These are phyloP conservation scores for Ogataea sp. DNA, from an alignment of 805 yeast genomes.

Conservation along the genomic window DNA sequence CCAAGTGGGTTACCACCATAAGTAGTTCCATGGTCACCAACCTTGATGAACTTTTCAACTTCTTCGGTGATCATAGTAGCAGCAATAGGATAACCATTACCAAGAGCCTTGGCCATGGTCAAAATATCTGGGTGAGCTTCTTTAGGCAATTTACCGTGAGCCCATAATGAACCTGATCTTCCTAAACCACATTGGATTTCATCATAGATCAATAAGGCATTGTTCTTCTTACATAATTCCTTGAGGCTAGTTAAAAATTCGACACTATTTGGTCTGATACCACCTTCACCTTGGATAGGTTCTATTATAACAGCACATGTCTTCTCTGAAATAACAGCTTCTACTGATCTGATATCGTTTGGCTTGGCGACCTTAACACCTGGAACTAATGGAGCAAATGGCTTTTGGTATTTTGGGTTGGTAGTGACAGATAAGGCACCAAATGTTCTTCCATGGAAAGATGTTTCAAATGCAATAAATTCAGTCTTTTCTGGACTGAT, in stretches of 20 bases:
- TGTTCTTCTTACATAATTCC: constrained; percentile 55
- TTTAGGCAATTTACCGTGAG: constrained; percentile 65
- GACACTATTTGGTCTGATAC: constrained; percentile 59
- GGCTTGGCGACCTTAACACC: constrained; percentile 68
- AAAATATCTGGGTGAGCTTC: constrained; percentile 92
- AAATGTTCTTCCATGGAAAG: constrained; percentile 94
- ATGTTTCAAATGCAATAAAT: constrained; percentile 76
- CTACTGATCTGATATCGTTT: constrained; percentile 52
- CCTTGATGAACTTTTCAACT: constrained; percentile 62
- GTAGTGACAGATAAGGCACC: constrained; percentile 92
- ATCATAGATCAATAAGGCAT: constrained; percentile 79
- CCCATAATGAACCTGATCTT: constrained; percentile 90
- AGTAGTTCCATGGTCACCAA: constrained; percentile 98
- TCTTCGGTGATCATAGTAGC: constrained; percentile 83
- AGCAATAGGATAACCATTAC: constrained; percentile 94
- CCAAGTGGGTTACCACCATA: constrained; percentile 97
- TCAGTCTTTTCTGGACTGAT: constrained; percentile 53
- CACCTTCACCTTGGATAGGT: constrained; percentile 98
- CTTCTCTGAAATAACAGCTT: constrained; percentile 45
- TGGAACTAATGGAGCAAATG: constrained; percentile 88
- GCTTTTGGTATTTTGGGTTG: constrained; percentile 86
- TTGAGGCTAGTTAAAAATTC: constrained; percentile 64
- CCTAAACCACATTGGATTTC: constrained; percentile 98
- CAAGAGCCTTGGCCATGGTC: constrained; percentile 93
- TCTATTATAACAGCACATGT: constrained; percentile 92